A percentile compares a stretch with the other conserved stretches of the same genome.
phyloP scores from a whole-genome alignment of 805 yeast species.

The Torulaspora quercuum region DNA sequence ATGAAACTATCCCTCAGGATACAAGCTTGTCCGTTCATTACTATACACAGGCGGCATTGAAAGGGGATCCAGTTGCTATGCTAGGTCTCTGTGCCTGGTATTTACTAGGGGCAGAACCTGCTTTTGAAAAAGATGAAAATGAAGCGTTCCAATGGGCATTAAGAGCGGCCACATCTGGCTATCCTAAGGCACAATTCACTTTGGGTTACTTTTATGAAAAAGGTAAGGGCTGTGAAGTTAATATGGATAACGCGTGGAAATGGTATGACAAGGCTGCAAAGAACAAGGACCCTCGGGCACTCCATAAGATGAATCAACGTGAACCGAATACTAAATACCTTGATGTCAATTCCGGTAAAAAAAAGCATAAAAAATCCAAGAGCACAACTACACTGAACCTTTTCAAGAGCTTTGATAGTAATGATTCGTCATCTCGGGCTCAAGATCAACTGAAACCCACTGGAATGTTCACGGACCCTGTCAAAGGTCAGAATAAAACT shows the following conservation, averaged over 20 bases:
- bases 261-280: conserved; percentile 80
- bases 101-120: conserved; percentile 84
- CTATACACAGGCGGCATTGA: conserved; percentile 84
- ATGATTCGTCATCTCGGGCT: conserved; percentile 1
- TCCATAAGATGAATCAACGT: conserved; percentile 32
- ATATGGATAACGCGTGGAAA: conserved; percentile 52
- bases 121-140: conserved; percentile 66
- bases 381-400: conserved; percentile 27
- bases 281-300: conserved; percentile 52
- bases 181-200: conserved; percentile 80
- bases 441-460: conserved; percentile 6
- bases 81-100: conserved; percentile 96
- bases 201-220: conserved; percentile 78
- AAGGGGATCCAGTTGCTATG: conserved; percentile 88
- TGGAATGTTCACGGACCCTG: conserved; percentile 9
- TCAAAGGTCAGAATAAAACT: not conserved
- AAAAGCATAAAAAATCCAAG: conserved; percentile 19
- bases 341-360: conserved; percentile 2
- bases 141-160: conserved; percentile 96
- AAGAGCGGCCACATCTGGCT: conserved; percentile 72
- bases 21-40: conserved; percentile 84
- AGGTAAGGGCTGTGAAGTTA: conserved; percentile 78
- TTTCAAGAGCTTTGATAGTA: conserved; percentile 18
- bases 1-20: conserved; percentile 65
- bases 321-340: conserved; percentile 3